phyloP scores from a whole-genome alignment of 768 basidiomycete genomes.

The Clavulina sp. region DNA sequence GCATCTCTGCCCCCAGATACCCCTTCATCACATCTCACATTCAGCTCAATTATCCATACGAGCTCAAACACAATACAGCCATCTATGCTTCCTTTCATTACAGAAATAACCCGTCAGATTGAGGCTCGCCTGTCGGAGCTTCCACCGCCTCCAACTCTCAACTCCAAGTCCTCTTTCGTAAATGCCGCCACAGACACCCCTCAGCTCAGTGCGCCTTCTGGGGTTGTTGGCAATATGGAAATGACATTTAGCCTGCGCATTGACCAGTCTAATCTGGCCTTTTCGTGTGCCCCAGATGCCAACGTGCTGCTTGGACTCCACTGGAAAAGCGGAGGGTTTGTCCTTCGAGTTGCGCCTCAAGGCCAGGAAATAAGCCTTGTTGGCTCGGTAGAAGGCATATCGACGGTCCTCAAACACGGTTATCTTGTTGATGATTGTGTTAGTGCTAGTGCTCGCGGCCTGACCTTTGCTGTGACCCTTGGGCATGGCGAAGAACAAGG shows the following conservation, averaged over 20 bases:
- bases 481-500: constrained; percentile 27
- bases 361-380: constrained; percentile 55
- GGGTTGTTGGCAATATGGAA: constrained; percentile 25
- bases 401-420: constrained; percentile 56
- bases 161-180: not conserved
- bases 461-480: constrained; percentile 60
- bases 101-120: constrained; percentile 50
- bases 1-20: constrained; percentile 31
- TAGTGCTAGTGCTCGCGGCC: constrained; percentile 48
- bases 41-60: constrained; percentile 78
- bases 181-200: not conserved
- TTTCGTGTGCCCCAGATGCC: constrained; percentile 82
- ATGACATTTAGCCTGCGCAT: constrained; percentile 82
- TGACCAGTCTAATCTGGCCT: constrained; percentile 68
- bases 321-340: constrained; percentile 91
- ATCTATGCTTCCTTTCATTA: constrained; percentile 67
- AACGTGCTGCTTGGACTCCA: constrained; percentile 78
- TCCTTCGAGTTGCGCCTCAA: constrained; percentile 59
- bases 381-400: constrained; percentile 66
- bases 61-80: constrained; percentile 76
- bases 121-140: constrained; percentile 40
- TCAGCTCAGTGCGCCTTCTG: not conserved
- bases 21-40: constrained; percentile 30
- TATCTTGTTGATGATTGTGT: constrained; percentile 26
- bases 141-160: not conserved